Percentiles rank a stretch among this genome's conserved stretches.
These are phyloP conservation scores for Furcasterigmium furcatum DNA, from an alignment of 2,329 filamentous ascomycete species.

Conservation along the genomic window DNA sequence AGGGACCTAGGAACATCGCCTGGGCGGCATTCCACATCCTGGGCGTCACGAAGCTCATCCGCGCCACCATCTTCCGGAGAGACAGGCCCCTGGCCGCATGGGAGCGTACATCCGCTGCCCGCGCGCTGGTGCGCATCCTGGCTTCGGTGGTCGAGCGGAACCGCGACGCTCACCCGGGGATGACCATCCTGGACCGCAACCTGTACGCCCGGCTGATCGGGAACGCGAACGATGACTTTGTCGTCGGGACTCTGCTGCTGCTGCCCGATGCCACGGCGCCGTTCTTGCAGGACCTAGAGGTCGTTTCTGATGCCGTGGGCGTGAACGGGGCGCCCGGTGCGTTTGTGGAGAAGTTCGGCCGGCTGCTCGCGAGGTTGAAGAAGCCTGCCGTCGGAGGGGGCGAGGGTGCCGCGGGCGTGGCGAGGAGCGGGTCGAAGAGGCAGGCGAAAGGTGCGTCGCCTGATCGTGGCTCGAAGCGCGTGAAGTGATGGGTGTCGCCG, in stretches of 20 bases:
- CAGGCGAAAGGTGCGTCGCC: conserved; percentile 16
- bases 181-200: conserved; percentile 30
- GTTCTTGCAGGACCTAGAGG: conserved; percentile 35
- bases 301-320: conserved; percentile 25
- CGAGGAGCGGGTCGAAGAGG: conserved; percentile 26
- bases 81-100: conserved; percentile 28
- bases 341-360: conserved; percentile 30
- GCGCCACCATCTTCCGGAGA: conserved; percentile 33
- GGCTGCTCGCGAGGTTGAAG: conserved; percentile 25
- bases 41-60: conserved; percentile 38
- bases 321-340: conserved; percentile 26
- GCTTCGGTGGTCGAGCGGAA: conserved; percentile 37
- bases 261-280: conserved; percentile 41
- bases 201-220: conserved; percentile 47
- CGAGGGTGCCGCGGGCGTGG: conserved; percentile 7
- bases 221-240: conserved; percentile 34
- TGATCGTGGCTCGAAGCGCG: conserved; percentile 26
- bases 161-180: conserved; percentile 26
- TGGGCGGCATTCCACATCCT: conserved; percentile 49
- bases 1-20: conserved; percentile 33
- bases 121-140: conserved; percentile 45
- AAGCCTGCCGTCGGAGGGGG: conserved; percentile 9
- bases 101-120: conserved; percentile 42
- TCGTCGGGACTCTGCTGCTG: conserved; percentile 38
- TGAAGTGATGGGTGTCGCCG: conserved; percentile 22